phyloP scores from a whole-genome alignment of 352 stramenopile species.

The Thraustotheca clavata region DNA sequence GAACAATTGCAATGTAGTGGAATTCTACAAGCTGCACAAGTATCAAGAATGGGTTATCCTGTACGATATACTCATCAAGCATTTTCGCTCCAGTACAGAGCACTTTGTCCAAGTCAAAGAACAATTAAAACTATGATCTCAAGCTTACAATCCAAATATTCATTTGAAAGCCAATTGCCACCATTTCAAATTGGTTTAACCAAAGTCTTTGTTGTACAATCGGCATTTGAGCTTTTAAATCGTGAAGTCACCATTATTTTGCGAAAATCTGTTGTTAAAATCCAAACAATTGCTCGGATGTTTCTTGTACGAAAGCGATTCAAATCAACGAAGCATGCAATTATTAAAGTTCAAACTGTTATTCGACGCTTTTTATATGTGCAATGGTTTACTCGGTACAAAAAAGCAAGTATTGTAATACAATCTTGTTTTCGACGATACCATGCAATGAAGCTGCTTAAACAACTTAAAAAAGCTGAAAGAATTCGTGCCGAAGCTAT shows the following conservation, averaged over 20 bases:
- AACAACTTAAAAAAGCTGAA: too few species aligned
- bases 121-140: neutral
- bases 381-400: constrained; percentile 33
- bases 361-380: constrained; percentile 39
- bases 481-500: too few species aligned
- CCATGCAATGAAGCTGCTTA: constrained; percentile 44
- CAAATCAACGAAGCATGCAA: constrained; percentile 5
- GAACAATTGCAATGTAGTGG: constrained; percentile 83
- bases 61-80: constrained; percentile 91
- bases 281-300: neutral
- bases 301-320: neutral
- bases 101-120: neutral
- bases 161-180: neutral
- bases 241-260: neutral
- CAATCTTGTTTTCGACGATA: constrained; percentile 53
- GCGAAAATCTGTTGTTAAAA: neutral
- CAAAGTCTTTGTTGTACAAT: constrained; percentile 19
- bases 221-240: neutral
- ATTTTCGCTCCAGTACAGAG: constrained; percentile 75
- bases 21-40: constrained; percentile 83
- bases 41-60: constrained; percentile 84
- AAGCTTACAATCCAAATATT: neutral
- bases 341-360: constrained; percentile 41
- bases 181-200: constrained; percentile 3
- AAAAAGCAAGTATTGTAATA: constrained; percentile 49